Percentiles rank a stretch among this genome's conserved stretches.
These are phyloP conservation scores for Euphorbia schlechtendalii DNA, from an alignment of 441 rosid genomes.

Conservation along the genomic window DNA sequence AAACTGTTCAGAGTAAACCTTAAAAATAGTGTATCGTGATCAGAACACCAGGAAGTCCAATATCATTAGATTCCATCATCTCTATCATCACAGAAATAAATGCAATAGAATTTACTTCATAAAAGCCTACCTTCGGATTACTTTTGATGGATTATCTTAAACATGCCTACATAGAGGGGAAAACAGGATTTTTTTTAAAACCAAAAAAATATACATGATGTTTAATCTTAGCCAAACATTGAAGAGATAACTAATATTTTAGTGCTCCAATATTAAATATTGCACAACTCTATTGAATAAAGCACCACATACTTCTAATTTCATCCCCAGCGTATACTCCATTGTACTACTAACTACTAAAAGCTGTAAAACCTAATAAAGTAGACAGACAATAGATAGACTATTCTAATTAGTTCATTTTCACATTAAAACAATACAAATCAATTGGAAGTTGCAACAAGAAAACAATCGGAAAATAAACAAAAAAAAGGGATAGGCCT, in stretches of 20 bases:
- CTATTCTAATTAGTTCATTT: background rate
- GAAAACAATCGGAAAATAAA: background rate
- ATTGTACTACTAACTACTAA: background rate
- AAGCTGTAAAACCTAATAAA: background rate
- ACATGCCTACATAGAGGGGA: background rate
- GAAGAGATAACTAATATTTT: background rate
- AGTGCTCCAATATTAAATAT: background rate
- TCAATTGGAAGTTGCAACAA: background rate
- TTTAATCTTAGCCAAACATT: background rate
- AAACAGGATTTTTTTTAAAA: background rate
- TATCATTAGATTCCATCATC: background rate
- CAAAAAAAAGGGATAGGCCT: too few species aligned
- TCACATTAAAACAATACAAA: background rate
- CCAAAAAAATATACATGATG: too few species aligned
- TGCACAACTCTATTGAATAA: conserved; percentile 4
- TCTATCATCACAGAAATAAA: background rate
- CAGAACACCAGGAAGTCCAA: background rate
- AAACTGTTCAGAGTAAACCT: background rate
- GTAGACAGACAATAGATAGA: background rate
- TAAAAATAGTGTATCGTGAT: background rate
- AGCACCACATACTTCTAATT: too few species aligned
- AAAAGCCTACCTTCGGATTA: background rate
- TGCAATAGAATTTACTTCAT: background rate
- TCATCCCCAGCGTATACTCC: background rate
- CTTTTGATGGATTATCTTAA: background rate